A percentile compares a stretch with the other conserved stretches of the same genome.
phyloP scores from a whole-genome alignment of 352 stramenopile genomes.

The Globisporangium takayamanum region DNA sequence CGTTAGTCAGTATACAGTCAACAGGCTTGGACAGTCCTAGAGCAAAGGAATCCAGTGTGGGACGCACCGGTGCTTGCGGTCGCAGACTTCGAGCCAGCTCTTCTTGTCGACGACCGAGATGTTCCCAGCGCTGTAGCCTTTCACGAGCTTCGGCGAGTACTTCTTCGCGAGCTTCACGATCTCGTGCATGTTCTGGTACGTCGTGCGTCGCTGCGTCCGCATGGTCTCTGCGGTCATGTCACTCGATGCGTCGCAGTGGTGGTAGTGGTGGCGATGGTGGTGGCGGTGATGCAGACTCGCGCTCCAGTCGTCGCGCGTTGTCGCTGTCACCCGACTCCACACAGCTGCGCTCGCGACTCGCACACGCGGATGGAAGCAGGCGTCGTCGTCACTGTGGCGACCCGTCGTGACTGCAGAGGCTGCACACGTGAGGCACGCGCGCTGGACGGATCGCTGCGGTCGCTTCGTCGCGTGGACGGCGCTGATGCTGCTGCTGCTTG shows the following conservation, averaged over 20 bases:
- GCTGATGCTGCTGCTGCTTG: neutral
- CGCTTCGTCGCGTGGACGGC: neutral
- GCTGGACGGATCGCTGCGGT: neutral
- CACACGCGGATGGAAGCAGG: neutral
- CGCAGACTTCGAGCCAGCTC: constrained; percentile 86
- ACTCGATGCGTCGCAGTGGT: neutral
- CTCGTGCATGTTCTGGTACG: constrained; percentile 85
- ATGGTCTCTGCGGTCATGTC: constrained; percentile 69
- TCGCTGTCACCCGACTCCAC: neutral
- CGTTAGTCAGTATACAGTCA: neutral
- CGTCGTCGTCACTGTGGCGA: constrained; percentile 1
- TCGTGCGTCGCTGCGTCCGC: constrained; percentile 67
- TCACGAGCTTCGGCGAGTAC: constrained; percentile 85
- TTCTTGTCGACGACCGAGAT: constrained; percentile 91
- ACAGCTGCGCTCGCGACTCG: neutral
- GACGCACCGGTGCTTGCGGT: constrained; percentile 77
- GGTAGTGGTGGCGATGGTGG: neutral
- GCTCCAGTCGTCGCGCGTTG: neutral
- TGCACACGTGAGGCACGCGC: constrained; percentile 2
- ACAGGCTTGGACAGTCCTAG: neutral
- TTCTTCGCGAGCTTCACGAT: constrained; percentile 87
- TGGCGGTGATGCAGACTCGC: neutral
- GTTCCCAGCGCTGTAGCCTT: constrained; percentile 84
- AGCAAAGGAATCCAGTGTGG: neutral
- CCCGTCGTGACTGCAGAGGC: constrained; percentile 1